These are phyloP conservation scores for Pseudogymnoascus sp. DNA, from an alignment of 2,329 filamentous ascomycete genomes.

Conservation along the genomic window DNA sequence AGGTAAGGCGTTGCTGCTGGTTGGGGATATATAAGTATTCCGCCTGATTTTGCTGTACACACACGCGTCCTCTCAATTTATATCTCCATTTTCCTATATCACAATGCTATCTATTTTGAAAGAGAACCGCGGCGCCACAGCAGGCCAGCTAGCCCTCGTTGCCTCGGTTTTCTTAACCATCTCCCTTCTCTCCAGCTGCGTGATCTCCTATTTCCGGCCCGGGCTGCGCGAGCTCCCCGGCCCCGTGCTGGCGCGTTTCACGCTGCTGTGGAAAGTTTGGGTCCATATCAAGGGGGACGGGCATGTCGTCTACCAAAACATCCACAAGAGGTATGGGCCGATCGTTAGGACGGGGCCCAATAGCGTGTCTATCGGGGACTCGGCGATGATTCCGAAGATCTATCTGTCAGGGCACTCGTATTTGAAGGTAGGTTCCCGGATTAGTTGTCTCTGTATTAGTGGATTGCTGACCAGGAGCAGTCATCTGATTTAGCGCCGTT, in stretches of 20 bases:
- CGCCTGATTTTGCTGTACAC: background rate
- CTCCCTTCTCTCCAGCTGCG: background rate
- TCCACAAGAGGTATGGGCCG: constrained; percentile 18
- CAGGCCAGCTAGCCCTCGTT: background rate
- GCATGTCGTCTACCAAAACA: constrained; percentile 12
- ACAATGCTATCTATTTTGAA: background rate
- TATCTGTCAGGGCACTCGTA: background rate
- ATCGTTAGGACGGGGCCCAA: constrained; percentile 20
- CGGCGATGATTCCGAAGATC: constrained; percentile 11
- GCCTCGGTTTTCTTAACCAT: background rate
- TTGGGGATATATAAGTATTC: background rate
- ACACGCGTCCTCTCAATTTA: background rate
- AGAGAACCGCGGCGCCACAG: background rate
- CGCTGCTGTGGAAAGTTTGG: constrained; percentile 16
- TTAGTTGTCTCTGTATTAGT: background rate
- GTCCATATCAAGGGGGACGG: constrained; percentile 10
- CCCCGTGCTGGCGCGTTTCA: constrained; percentile 18
- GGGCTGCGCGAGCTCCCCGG: constrained; percentile 16
- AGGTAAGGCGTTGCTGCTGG: background rate
- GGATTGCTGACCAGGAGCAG: background rate
- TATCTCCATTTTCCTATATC: background rate
- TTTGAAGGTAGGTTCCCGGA: background rate
- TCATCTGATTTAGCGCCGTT: background rate
- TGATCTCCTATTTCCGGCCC: background rate
- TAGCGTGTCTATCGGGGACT: constrained; percentile 16